Evolutionary conservation across 441 rosid genomes (phyloP), one percentile per base, ranked within the genome.

Genomic region (Capsella rubella): DNA sequence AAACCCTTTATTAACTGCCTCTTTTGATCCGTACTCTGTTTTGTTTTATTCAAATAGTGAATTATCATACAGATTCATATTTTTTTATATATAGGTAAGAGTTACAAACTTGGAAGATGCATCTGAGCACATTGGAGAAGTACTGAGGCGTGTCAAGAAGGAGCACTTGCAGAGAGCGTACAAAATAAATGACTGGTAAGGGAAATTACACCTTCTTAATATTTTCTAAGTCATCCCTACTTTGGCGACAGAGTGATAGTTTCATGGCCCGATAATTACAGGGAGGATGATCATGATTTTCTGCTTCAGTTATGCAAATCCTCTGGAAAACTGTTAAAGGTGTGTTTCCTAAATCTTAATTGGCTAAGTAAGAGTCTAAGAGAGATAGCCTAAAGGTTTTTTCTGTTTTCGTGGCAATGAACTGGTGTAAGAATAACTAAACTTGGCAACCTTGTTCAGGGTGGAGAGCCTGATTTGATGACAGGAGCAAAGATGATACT

Each of bases 401-500:
- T 40, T 69, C 47, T 79, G 18, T 50, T 45, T 25, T 49, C 5
- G 27, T 40, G 4, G 71, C 39, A 62, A 29, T 43, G 46, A 52
- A 31, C 11, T 18, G 13, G n/a, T 34, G 18, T 35, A 51, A 32
- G 49, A 54, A 15, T 37, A 68, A 21, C 18, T 15, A 6, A 62
- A n/a, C 28, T 28, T 64, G 70, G 49, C 21, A 51, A 69, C 3
- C 43, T 15, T 76, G 4, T 66, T 65, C 80, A 91, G 97, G 99
- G 97, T 46, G 99, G 97, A 29, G 99, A 94, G 81, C 97, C 95
- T 42, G 97, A 94, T 74, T 67, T 85, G 70, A 84, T 72, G 71
- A 91, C 99, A 11, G 97, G 85, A 11, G 97, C 97, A 2, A 95
- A 93, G 88, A 95, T 92, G 98, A 78, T 92, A 55, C 98, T 95